Base-by-base conservation (phyloP, 768 basidiomycete species). In the Hemileccinum rubropunctum region DNA sequence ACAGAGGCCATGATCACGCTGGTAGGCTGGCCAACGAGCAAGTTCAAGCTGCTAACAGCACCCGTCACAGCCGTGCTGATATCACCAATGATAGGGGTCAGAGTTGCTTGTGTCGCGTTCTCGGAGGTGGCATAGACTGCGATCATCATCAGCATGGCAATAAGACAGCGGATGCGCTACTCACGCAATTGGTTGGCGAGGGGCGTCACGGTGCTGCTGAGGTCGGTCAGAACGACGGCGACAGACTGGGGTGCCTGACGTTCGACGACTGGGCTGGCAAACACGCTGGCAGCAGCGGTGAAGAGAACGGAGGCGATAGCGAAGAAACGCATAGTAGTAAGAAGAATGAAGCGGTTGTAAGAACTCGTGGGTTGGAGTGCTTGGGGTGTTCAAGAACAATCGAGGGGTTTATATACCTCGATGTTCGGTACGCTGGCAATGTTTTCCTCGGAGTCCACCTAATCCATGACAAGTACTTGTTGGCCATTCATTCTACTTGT, bases 241-340 rank as follows among this genome's bases (percentile, higher is more conserved):
- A 12, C 36, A 17, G 54, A 53, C 17, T 26, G 15, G 13, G 37
- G 20, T 11, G 43, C 15, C 51, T 38, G 32, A 35, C 47, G 47
- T 46, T 56, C 43, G n/a, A 35, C 30, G 17, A 55, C 39, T 15
- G 54, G 48, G 8, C 34, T 40, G 32, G 44, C 52, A 13, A 56
- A 35, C 26, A 54, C 47, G 21, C 30, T 9, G 14, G 47, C 33
- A 23, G 41, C 41, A 33, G 48, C 44, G 11, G 41, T 43, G 41
- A 56, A 43, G 32, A 46, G 34, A 38, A 30, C 28, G 9, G 46
- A 42, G 32, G 43, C 43, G 17, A 47, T 46, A 3, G 45, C 26
- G 20, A 39, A 53, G 44, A 39, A 53, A 38, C 47, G 44, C 54
- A 56, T 49, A 17, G 33, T 46, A 43, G 27, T n/a, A 8, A 34